phyloP scores from a whole-genome alignment of 108 stramenopile genomes.

The Skeletonema costatum region DNA sequence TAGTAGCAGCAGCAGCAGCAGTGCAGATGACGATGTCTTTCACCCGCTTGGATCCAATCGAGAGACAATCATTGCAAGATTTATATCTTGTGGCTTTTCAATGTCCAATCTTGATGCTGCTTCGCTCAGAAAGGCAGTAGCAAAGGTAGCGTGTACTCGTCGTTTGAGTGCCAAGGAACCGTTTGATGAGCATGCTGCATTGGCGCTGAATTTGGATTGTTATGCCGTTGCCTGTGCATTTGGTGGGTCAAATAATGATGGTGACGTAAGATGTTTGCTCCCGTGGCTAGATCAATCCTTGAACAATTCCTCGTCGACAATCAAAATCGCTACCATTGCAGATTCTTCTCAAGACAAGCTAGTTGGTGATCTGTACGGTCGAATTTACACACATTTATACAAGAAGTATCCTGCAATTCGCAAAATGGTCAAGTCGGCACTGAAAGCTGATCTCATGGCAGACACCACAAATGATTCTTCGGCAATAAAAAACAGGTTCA shows the following conservation, averaged over 20 bases:
- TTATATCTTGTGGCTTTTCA: constrained; percentile 30
- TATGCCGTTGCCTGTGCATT: constrained; percentile 56
- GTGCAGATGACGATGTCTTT: not conserved
- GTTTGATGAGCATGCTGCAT: constrained; percentile 83
- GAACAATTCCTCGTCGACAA: not conserved
- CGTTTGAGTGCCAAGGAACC: constrained; percentile 49
- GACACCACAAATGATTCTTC: constrained; percentile 8
- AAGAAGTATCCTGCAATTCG: constrained; percentile 62
- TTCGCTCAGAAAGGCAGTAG: constrained; percentile 32
- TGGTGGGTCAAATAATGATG: constrained; percentile 2
- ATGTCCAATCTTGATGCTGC: constrained; percentile 11
- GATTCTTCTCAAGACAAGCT: constrained; percentile 18
- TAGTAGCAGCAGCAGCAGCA: not conserved
- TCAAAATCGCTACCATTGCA: constrained; percentile 25
- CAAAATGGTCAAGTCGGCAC: constrained; percentile 68
- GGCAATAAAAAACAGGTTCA: constrained; percentile 34
- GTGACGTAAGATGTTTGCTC: constrained; percentile 22
- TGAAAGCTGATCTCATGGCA: constrained; percentile 57
- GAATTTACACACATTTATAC: constrained; percentile 53
- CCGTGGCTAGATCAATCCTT: constrained; percentile 9
- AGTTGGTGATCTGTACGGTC: constrained; percentile 54
- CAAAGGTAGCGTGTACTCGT: constrained; percentile 8
- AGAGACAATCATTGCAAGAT: constrained; percentile 4
- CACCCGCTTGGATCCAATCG: constrained; percentile 38
- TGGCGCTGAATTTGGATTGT: constrained; percentile 63